Evolutionary conservation across 116 monocot genomes (phyloP).

Genomic region (Dioscorea cayenensis): DNA sequence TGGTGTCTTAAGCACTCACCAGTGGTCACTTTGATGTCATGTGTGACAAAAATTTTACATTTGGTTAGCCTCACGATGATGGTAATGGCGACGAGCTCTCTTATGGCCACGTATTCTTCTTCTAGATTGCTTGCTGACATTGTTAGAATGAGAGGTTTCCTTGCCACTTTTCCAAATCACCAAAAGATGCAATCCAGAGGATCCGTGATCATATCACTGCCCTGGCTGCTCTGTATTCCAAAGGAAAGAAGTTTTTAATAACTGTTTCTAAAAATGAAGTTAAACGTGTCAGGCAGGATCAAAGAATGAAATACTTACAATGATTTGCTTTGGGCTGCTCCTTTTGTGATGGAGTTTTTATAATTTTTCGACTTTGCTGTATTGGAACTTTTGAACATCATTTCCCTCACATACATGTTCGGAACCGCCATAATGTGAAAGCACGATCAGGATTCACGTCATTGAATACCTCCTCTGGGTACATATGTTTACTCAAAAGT

Average conservation of each 20-base stretch:
- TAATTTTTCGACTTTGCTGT: background rate
- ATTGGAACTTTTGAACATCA: constrained; percentile 7
- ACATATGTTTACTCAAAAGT: constrained; percentile 47
- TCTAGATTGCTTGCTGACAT: background rate
- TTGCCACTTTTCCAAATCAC: constrained; percentile 16
- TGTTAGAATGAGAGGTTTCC: constrained; percentile 12
- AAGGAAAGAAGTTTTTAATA: background rate
- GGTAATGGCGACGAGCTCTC: constrained; percentile 24
- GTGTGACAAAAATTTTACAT: background rate
- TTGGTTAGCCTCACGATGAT: constrained; percentile 5
- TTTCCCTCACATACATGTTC: constrained; percentile 34
- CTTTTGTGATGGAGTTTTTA: background rate
- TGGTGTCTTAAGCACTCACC: too few relatives aligned
- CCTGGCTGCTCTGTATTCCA: constrained; percentile 12
- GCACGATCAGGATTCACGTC: constrained; percentile 52
- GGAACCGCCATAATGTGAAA: constrained; percentile 36
- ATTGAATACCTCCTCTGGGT: constrained; percentile 54
- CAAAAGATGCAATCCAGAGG: constrained; percentile 65
- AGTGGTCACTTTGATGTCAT: background rate
- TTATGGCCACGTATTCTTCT: constrained; percentile 18
- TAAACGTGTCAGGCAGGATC: background rate
- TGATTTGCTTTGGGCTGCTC: constrained; percentile 2
- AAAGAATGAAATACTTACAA: constrained; percentile 7
- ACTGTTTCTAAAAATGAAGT: background rate
- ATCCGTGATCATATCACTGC: constrained; percentile 32